Evolutionary conservation across 768 basidiomycete genomes (phyloP), one percentile per base, ranked within the genome.

Genomic region (Dentipellis fragilis): DNA sequence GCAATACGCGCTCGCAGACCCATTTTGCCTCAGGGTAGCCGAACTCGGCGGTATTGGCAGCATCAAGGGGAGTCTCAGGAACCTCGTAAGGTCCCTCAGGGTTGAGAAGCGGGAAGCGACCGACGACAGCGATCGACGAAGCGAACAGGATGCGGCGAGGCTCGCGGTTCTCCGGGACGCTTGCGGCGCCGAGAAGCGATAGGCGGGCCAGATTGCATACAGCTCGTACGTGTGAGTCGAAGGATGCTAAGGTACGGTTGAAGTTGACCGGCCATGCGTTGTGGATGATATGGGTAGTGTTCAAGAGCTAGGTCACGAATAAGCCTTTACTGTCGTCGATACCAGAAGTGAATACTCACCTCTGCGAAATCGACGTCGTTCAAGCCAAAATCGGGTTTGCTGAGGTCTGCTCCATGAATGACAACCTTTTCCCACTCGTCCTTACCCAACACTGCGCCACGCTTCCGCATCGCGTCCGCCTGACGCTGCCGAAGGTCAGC

Each of bases 21-120:
- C 70, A 73, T 55, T 74, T 74, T n/a, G 68, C 67, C 60, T 70
- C 68, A 4, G 68, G 65, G 51, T 70, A 70, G 11, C 69, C 69
- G 40, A 69, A 65, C 35, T 65, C 60, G 10, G 64, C 62, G 5
- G 65, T 63, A 35, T 64, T 62, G 1, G 45, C 54, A 5, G 70
- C 66, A 21, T 64, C 66, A 17, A 72, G 60, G n/a, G 62, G 57
- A 11, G 49, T 60, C 57, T 73, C 71, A 14, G 72, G 72, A 14
- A 72, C 65, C 42, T 68, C 65, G 35, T 61, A 55, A 1, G 69
- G 65, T 0, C 65, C 67, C 4, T 64, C 48, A 7, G 68, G 52
- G 46, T 68, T 61, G 14, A 67, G 65, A 17, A 62, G 48, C 1
- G 68, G 67, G 58, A 66, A 71, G 12, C 65, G 65, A 21, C 68